Base-by-base conservation (phyloP, 129 eudicot species). In the Helianthus tuberosus region DNA sequence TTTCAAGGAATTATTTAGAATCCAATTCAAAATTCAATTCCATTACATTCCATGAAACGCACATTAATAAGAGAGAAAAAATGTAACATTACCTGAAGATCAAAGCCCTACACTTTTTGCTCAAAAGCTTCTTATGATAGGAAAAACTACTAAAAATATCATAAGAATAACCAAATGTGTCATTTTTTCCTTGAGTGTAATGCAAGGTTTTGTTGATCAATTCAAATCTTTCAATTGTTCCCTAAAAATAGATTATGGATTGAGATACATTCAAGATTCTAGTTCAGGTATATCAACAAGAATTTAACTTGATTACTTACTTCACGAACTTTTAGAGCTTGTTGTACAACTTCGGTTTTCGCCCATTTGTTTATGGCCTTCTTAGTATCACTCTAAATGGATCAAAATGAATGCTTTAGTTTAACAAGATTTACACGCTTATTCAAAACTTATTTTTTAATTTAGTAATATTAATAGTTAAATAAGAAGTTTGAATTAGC, bases 321-420 rank as follows among this genome's bases (percentile, higher is more conserved):
- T 14, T 70, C 10, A 58, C 75, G 50, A 70, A 53, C n/a, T 15
- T 70, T 17, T 27, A 70, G 48, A 70, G 65, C 51, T 70, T 52
- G 64, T 53, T 70, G 75, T n/a, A 70, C 75, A 36, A 6, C 48
- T 13, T 38, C 5, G 11, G 7, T 7, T 29, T 70, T 70, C 5
- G 36, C 46, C 75, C 75, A 70, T 11, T 1, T n/a, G 4, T n/a
- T 39, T 12, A 14, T 15, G 43, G 47, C 68, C 11, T 11, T 62
- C 0, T 2, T 0, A 38, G 2, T 1, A 10, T 62, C 17, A 6
- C 11, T 13, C 67, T 62, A 62, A 64, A 35, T 5, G 0, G 23
- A 32, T 48, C 5, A 47, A 23, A 47, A 5, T 5, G 7, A 39
- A 8, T 39, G 8, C 46, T 20, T 39, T 39, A 39, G 46, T 39